phyloP scores from a whole-genome alignment of 306 rosid genomes.

The Pyrus pyrifolia region DNA sequence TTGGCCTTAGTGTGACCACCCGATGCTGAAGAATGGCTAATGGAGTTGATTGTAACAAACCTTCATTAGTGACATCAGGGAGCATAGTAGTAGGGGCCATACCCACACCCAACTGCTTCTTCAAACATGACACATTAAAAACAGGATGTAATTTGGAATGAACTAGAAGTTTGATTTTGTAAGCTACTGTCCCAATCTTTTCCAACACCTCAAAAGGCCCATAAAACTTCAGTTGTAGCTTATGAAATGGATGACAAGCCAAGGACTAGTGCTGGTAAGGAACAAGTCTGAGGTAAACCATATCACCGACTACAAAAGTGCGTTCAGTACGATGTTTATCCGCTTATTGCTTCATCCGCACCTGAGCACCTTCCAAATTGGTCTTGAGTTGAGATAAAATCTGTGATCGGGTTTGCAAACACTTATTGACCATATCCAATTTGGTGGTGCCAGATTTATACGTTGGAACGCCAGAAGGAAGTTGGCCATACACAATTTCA shows the following conservation, averaged over 20 bases:
- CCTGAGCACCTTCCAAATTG: not conserved
- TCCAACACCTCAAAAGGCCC: not conserved
- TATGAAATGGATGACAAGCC: not conserved
- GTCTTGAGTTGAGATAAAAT: too few species aligned
- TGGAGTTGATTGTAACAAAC: too few species aligned
- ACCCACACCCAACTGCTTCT: not conserved
- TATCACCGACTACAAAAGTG: not conserved
- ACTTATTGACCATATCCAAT: too few species aligned
- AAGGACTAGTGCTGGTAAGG: not conserved
- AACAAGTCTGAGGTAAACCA: not conserved
- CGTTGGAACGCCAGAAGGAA: rapidly evolving
- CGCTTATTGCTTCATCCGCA: rapidly evolving
- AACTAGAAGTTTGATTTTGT: not conserved
- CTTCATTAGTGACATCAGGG: too few species aligned
- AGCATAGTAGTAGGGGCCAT: too few species aligned
- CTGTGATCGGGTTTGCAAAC: too few species aligned
- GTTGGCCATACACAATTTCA: too few species aligned
- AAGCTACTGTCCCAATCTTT: not conserved
- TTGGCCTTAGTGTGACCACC: too few species aligned
- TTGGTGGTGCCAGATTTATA: too few species aligned
- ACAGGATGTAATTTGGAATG: not conserved
- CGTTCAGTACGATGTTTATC: not conserved
- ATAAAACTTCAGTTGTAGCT: not conserved
- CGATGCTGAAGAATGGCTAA: too few species aligned
- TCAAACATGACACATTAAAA: not conserved